Evolutionary conservation across 306 rosid species (phyloP), one percentile per base, ranked within the genome.

Genomic region (Cucumis cinereus): DNA sequence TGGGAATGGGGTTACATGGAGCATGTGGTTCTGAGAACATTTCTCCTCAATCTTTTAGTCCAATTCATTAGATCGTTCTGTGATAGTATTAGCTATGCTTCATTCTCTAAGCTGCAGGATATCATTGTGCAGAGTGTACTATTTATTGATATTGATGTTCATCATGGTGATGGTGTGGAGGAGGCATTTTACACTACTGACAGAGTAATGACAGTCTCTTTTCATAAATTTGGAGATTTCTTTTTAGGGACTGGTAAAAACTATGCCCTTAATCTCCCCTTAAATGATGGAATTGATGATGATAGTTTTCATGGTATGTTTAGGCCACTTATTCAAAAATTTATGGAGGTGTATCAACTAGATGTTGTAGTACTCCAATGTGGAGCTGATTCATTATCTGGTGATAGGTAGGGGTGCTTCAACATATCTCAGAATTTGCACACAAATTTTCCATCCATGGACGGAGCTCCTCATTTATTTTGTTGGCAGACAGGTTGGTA

Each of bases 141-240:
- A 63, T 93, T 40, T 22, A 67, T 67, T 12, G 73, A 67, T 53
- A 67, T 67, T 67, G 73, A 67, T 14, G 73, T 67, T 40, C 96
- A 93, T 83, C 98, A 93, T 16, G 98, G 98, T 38, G 98, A 93
- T 78, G 98, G 98, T 16, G 98, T 93, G 56, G 98, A 93, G 84
- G 96, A 93, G 84, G 98, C 98, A n/a, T 93, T 93, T 80, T 93
- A 93, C 83, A 88, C 95, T 68, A 93, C 98, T 17, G 96, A 93
- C 62, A 88, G 98, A 81, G 98, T 93, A 78, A 90, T 93, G 98
- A 90, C 98, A 0, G 95, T 93, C 59, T 90, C 96, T 8, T 93
- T 93, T 54, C 98, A 93, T 68, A 93, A 90, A 73, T 93, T 87
- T 78, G 98, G 98, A 61, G 96, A 90, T 77, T 93, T 89, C 83